phyloP scores from a whole-genome alignment of 495 filamentous ascomycete genomes.

The Pyrenopolyporus hunteri region DNA sequence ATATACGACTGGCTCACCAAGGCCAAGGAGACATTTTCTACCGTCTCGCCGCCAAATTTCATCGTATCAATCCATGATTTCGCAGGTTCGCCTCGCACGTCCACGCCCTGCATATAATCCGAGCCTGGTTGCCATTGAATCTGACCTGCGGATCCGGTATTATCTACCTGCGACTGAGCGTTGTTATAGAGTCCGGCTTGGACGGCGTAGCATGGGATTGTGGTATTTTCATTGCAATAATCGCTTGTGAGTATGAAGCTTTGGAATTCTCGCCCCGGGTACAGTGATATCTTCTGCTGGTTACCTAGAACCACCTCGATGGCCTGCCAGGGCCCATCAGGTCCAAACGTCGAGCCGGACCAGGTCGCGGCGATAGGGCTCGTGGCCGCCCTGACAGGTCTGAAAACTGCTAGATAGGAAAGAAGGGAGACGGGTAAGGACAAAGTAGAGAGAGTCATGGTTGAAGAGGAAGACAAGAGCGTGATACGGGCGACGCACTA shows the following conservation, averaged over 20 bases:
- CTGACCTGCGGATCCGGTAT: slow-evolving; percentile 29
- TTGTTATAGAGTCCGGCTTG: slow-evolving; percentile 39
- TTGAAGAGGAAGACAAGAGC: slow-evolving; percentile 20
- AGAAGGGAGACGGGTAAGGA: slow-evolving; percentile 37
- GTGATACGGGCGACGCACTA: slow-evolving; percentile 13
- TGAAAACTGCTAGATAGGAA: slow-evolving; percentile 34
- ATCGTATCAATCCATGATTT: slow-evolving; percentile 37
- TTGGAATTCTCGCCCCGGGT: slow-evolving; percentile 43
- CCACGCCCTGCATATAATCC: slow-evolving; percentile 36
- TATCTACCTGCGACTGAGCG: slow-evolving; percentile 35
- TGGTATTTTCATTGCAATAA: slow-evolving; percentile 38
- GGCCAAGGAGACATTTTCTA: slow-evolving; percentile 37
- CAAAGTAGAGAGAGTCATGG: slow-evolving; percentile 33
- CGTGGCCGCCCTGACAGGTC: slow-evolving; percentile 15
- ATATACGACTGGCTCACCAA: slow-evolving; percentile 32
- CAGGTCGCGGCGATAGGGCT: slow-evolving; percentile 34
- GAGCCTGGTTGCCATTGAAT: slow-evolving; percentile 27
- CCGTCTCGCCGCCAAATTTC: slow-evolving; percentile 22
- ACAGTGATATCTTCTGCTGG: slow-evolving; percentile 42
- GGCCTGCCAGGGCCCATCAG: slow-evolving; percentile 49
- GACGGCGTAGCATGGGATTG: slow-evolving; percentile 33
- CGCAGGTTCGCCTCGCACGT: slow-evolving; percentile 20
- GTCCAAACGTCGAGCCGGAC: slow-evolving; percentile 42
- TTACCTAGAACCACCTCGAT: slow-evolving; percentile 42
- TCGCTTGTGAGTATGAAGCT: slow-evolving; percentile 38